A percentile compares a stretch with the other conserved stretches of the same genome.
Evolutionary conservation across 2,329 filamentous ascomycete species (phyloP).

Genomic region (Phialophora verrucosa): DNA sequence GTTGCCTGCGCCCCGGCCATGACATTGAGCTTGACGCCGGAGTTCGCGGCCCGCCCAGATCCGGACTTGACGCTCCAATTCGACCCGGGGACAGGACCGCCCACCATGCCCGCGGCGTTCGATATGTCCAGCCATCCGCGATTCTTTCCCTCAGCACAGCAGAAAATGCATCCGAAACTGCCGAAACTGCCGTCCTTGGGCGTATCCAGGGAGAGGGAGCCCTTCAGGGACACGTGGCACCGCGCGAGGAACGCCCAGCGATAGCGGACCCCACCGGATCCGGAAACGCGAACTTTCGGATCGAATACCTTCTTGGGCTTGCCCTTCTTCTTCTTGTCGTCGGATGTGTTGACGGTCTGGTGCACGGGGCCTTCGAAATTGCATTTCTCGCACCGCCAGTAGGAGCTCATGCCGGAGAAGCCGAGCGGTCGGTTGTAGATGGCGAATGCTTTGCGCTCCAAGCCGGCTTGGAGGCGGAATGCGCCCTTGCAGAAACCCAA

Average conservation of each 20-base stretch:
- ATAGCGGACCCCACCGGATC: constrained; percentile 48
- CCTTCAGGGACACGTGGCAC: constrained; percentile 49
- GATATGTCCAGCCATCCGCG: constrained; percentile 32
- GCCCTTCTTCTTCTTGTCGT: constrained; percentile 33
- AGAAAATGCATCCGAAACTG: constrained; percentile 56
- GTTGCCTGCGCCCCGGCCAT: constrained; percentile 24
- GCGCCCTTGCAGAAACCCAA: constrained; percentile 50
- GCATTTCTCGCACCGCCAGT: constrained; percentile 52
- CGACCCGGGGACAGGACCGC: constrained; percentile 5
- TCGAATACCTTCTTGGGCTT: constrained; percentile 42
- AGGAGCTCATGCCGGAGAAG: constrained; percentile 33
- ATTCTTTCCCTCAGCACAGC: constrained; percentile 47
- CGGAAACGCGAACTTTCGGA: constrained; percentile 35
- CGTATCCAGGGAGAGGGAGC: constrained; percentile 34
- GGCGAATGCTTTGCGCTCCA: constrained; percentile 35
- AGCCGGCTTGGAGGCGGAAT: constrained; percentile 36
- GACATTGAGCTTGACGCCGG: constrained; percentile 2
- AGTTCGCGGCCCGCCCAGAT: constrained; percentile 19
- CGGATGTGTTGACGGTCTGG: constrained; percentile 26
- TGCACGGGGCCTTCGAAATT: constrained; percentile 50
- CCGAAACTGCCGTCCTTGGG: constrained; percentile 36
- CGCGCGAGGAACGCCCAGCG: constrained; percentile 57
- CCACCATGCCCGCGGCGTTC: not conserved
- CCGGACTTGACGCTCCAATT: constrained; percentile 22
- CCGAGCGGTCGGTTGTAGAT: constrained; percentile 35